Evolutionary conservation across 768 basidiomycete species (phyloP), one percentile per base, ranked within the genome.

Genomic region (Hygrocybe coccinea): DNA sequence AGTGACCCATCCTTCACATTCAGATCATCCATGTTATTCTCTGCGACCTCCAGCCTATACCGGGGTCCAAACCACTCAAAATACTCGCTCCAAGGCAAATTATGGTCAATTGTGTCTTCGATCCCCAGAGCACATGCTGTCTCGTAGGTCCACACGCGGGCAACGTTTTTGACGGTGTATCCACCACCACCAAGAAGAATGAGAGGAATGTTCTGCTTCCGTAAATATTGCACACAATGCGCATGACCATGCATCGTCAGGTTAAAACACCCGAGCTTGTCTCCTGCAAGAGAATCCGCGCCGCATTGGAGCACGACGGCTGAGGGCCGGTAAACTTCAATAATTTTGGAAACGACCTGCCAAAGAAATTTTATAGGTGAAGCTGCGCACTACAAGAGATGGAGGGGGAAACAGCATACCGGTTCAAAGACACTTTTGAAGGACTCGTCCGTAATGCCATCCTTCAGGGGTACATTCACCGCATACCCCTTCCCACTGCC

Each of bases 41-140:
- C 79, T 22, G 84, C 79, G 1, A 99, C 95, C 65, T 97, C 95
- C 36, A 99, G 76, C 58, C 94, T 79, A 71, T 95, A 99, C 58
- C 94, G 76, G 14, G 95, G 95, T 0, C 95, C 97, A 68, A 95
- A 98, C 86, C 94, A 99, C 69, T 98, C 95, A 66, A 97, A 91
- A 68, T 93, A 95, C 61, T 86, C 82, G 69, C 86, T 90, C 83
- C 85, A 92, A 1, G 89, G 90, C 55, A 93, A 71, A 61, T 89
- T 87, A 17, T 79, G 78, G 65, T 91, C 86, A 52, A 90, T 85
- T 11, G 80, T 79, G 39, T 89, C 75, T 65, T 94, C 87, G 44
- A 89, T 79, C 1, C 91, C 95, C n/a, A 94, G 80, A 19, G 92
- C 91, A 63, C 95, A 89, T 1, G 93, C 95, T 1, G 97, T 99